Conservation (phyloP, 257 asterid genomes). For the Prunella vulgaris region DNA sequence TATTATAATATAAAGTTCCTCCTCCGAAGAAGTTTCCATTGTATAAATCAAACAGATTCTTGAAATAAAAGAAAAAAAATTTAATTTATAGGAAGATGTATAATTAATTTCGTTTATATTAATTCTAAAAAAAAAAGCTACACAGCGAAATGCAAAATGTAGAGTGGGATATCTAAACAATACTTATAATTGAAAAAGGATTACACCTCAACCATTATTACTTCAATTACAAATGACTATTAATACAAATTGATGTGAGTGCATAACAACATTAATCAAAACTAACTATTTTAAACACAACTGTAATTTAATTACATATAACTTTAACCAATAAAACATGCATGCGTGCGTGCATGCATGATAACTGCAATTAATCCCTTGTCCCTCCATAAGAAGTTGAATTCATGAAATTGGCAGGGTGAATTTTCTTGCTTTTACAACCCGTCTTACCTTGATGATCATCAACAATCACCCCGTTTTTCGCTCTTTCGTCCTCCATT, state of each 20-base stretch:
- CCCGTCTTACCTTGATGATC: constrained; percentile 21
- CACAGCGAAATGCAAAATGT: too few relatives aligned
- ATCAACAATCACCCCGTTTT: constrained; percentile 7
- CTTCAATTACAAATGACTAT: background rate
- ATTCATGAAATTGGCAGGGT: constrained; percentile 27
- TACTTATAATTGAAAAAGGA: background rate
- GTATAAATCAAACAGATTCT: too few relatives aligned
- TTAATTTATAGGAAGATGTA: too few relatives aligned
- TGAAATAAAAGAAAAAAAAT: too few relatives aligned
- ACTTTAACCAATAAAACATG: too few relatives aligned
- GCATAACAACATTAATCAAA: background rate
- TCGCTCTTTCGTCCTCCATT: constrained; percentile 28
- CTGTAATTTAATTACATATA: background rate
- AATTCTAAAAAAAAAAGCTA: too few relatives aligned
- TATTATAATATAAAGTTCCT: too few relatives aligned
- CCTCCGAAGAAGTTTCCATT: too few relatives aligned
- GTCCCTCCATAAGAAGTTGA: background rate
- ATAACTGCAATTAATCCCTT: constrained; percentile 3
- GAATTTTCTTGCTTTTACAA: constrained; percentile 29
- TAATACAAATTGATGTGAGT: background rate
- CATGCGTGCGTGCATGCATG: too few relatives aligned
- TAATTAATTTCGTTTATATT: too few relatives aligned
- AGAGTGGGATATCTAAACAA: too few relatives aligned
- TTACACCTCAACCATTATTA: background rate
- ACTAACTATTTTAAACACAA: background rate